Percentiles rank a stretch among this genome's conserved stretches.
phyloP scores from a whole-genome alignment of 2,329 filamentous ascomycete species.

The Parasarocladium wereldwijsianum region DNA sequence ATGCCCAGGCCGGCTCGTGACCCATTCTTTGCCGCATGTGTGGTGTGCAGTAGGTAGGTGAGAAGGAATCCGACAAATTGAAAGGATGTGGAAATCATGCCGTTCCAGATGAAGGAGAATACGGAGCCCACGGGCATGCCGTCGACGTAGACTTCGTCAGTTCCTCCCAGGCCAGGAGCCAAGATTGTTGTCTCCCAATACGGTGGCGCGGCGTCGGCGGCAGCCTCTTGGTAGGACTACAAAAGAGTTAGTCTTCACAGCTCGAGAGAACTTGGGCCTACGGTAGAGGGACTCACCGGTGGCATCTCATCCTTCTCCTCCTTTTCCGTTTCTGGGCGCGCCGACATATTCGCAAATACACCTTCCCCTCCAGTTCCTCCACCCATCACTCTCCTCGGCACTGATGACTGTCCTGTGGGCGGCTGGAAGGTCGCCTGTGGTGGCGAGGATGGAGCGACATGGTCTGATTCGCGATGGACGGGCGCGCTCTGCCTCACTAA shows the following conservation, averaged over 20 bases:
- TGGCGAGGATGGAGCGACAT: slow-evolving; percentile 8
- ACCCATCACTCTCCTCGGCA: slow-evolving; percentile 40
- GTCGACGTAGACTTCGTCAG: slow-evolving; percentile 92
- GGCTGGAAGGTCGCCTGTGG: slow-evolving; percentile 4
- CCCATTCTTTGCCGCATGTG: slow-evolving; percentile 94
- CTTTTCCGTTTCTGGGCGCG: slow-evolving; percentile 71
- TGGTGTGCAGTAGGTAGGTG: slow-evolving; percentile 94
- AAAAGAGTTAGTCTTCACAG: slow-evolving; percentile 10
- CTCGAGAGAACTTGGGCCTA: background rate
- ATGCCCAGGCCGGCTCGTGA: slow-evolving; percentile 89
- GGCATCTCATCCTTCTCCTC: slow-evolving; percentile 78
- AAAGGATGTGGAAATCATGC: slow-evolving; percentile 95
- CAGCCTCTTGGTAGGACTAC: slow-evolving; percentile 95
- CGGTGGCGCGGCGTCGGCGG: slow-evolving; percentile 85
- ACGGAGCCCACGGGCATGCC: slow-evolving; percentile 83
- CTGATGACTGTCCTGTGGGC: background rate
- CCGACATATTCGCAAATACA: slow-evolving; percentile 88
- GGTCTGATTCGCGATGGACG: slow-evolving; percentile 6
- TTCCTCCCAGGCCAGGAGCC: slow-evolving; percentile 75
- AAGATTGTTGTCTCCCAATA: slow-evolving; percentile 99
- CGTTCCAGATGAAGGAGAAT: slow-evolving; percentile 83
- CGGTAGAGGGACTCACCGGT: slow-evolving; percentile 51
- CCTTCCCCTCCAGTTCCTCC: slow-evolving; percentile 75
- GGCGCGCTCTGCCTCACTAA: slow-evolving; percentile 56
- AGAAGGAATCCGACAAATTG: slow-evolving; percentile 94